phyloP scores from a whole-genome alignment of 1,139 yeast genomes.

The Yamadazyma atmosphaerica region DNA sequence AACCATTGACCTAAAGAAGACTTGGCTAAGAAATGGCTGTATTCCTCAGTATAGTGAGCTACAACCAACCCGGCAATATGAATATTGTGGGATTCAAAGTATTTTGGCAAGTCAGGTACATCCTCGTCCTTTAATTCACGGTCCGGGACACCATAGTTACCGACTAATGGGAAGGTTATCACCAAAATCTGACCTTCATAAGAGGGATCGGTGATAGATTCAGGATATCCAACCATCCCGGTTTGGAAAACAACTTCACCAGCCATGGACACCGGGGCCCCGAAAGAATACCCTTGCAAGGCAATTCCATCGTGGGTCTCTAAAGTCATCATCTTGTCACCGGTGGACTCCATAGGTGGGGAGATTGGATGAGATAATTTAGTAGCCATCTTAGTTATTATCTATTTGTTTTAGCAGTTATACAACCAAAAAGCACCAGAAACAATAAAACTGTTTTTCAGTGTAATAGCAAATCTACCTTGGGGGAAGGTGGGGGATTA shows the following conservation, averaged over 20 bases:
- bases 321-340: constrained; percentile 82
- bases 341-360: constrained; percentile 82
- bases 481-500: constrained; percentile 6
- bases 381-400: constrained; percentile 11
- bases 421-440: too few relatives aligned
- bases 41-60: constrained; percentile 95
- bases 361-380: constrained; percentile 68
- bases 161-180: constrained; percentile 94
- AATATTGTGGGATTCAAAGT: constrained; percentile 87
- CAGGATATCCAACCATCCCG: constrained; percentile 99
- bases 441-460: not conserved
- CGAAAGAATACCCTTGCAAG: constrained; percentile 96
- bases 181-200: constrained; percentile 98
- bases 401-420: constrained; percentile 2
- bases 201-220: constrained; percentile 97
- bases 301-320: constrained; percentile 90
- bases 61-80: constrained; percentile 97
- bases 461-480: constrained; percentile 3
- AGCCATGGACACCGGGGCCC: constrained; percentile 85
- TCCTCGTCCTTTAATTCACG: constrained; percentile 72
- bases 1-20: constrained; percentile 95
- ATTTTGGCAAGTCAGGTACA: constrained; percentile 77
- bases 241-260: constrained; percentile 99
- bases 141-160: constrained; percentile 99
- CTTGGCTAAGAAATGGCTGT: constrained; percentile 88